Evolutionary conservation across 305 asterid genomes (phyloP), one percentile per base, ranked within the genome.

Genomic region (Fraxinus ornus): DNA sequence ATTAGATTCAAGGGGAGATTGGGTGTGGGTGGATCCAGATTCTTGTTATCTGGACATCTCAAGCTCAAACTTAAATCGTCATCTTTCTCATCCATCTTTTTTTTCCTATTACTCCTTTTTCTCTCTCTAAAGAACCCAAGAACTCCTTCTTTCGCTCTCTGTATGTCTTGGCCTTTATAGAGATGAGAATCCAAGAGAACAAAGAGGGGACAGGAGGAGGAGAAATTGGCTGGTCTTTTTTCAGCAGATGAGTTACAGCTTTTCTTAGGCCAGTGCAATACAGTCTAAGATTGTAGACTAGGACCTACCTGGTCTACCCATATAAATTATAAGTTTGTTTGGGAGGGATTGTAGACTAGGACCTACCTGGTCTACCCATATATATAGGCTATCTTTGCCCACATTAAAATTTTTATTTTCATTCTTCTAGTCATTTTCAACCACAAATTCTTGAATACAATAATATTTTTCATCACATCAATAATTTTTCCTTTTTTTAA

Each of bases 41-140:
- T 77, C 8, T 49, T 64, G 68, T 62, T 82, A 78, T 89, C 90
- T 81, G 90, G 90, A 85, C 88, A 84, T 57, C 93, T 83, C 78
- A 94, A 76, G 81, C 91, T 89, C 88, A 93, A 88, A 41, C 91
- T 87, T 87, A 93, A 71, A 13, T 87, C 91, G 86, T 88, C 93
- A 21, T 86, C 93, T 78, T 82, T 86, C 15, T 83, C 92, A 73
- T 83, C 89, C 95, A 92, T 92, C 36, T 75, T 7, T 81, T 77
- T 35, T 22, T 68, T 24, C 0, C 52, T 79, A 15, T 8, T 39
- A 7, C 33, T 68, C 8, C 32, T 79, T 24, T 64, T 30, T 49
- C 74, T 13, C 26, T n/a, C 60, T 70, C 47, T 47, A 19, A 55
- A 19, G 66, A n/a, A 17, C 24, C 22, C 19, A 52, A 52, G 0